Conservation (phyloP, 106 monocot genomes). For the Apostasia ramifera region DNA sequence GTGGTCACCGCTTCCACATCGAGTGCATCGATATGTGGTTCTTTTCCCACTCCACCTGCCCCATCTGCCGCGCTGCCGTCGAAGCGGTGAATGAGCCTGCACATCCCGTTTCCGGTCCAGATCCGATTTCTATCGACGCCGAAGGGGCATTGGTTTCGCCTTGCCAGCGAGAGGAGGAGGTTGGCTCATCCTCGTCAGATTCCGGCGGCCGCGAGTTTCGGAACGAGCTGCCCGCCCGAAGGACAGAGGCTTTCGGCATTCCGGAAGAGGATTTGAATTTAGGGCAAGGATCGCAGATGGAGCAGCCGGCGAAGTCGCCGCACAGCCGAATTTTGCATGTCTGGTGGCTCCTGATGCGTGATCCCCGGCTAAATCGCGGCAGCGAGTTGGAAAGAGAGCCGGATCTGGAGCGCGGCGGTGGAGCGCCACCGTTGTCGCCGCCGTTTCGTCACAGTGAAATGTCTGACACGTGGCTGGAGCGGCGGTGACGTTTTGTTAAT, state of each 20-base stretch:
- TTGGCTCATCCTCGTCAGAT: neutral
- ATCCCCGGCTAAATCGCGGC: neutral
- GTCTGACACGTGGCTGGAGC: too few relatives aligned
- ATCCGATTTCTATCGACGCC: neutral
- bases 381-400: too few relatives aligned
- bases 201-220: slow-evolving; percentile 1
- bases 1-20: slow-evolving; percentile 37
- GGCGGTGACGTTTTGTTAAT: too few relatives aligned
- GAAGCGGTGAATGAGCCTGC: neutral
- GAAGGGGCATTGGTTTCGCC: too few relatives aligned
- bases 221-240: neutral
- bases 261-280: neutral
- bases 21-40: slow-evolving; percentile 47
- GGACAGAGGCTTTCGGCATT: too few relatives aligned
- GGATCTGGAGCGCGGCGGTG: slow-evolving; percentile 11
- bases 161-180: too few relatives aligned
- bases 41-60: slow-evolving; percentile 29
- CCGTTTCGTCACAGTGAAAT: neutral
- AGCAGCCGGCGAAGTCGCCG: too few relatives aligned
- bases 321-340: neutral
- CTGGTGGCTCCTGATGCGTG: neutral
- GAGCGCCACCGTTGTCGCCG: neutral
- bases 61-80: slow-evolving; percentile 34
- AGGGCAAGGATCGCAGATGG: neutral
- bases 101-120: neutral